phyloP scores from a whole-genome alignment of 2,329 filamentous ascomycete species.

The Fusarium sacchari region DNA sequence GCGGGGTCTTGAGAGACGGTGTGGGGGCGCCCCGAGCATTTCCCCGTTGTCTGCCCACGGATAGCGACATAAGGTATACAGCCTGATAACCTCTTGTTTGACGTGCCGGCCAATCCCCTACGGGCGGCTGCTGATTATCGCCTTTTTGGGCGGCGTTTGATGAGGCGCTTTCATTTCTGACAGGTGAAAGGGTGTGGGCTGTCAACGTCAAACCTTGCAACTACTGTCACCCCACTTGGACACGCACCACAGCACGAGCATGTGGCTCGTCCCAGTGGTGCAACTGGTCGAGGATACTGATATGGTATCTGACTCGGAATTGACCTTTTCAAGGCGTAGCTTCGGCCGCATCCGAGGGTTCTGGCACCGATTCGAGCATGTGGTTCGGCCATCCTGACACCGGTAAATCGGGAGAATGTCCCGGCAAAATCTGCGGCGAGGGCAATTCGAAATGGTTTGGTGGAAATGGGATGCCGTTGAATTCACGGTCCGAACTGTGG shows the following conservation, averaged over 20 bases:
- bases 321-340: conserved; percentile 38
- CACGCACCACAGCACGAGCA: conserved; percentile 30
- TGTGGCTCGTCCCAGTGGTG: conserved; percentile 40
- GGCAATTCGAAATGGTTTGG: conserved; percentile 58
- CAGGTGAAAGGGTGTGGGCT: conserved; percentile 19
- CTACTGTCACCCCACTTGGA: conserved; percentile 39
- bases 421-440: conserved; percentile 57
- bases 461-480: conserved; percentile 57
- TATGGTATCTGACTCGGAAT: conserved; percentile 14
- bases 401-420: conserved; percentile 41
- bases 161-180: conserved; percentile 10
- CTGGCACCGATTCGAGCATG: conserved; percentile 39
- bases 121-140: conserved; percentile 15
- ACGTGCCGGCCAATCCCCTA: conserved; percentile 26
- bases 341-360: conserved; percentile 41
- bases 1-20: conserved; percentile 36
- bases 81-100: conserved; percentile 4
- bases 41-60: conserved; percentile 33
- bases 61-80: conserved; percentile 11
- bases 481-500: conserved; percentile 58
- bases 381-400: conserved; percentile 40
- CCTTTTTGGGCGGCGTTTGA: conserved; percentile 3
- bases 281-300: conserved; percentile 16
- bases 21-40: conserved; percentile 17
- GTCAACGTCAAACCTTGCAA: conserved; percentile 23